A percentile compares a stretch with the other conserved stretches of the same genome.
Conservation (phyloP, 108 stramenopile genomes). For the Skeletonema grethae region DNA sequence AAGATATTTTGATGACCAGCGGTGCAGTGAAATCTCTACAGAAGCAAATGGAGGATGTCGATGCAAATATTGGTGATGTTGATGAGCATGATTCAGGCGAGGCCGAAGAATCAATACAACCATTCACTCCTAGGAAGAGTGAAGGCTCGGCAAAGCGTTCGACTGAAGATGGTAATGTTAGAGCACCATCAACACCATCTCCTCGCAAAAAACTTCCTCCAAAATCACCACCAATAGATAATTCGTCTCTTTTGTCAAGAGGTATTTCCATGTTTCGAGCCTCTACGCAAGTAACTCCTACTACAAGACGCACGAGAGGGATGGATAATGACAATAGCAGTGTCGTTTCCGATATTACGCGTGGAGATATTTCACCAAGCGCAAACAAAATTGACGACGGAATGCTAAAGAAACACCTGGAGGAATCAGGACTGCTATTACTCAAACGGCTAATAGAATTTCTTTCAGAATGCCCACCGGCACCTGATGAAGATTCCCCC, state of each 20-base stretch:
- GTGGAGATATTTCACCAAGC: constrained; percentile 17
- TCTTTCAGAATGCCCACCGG: constrained; percentile 48
- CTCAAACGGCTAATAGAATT: constrained; percentile 46
- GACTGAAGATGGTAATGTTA: not conserved
- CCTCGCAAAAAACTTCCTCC: constrained; percentile 1
- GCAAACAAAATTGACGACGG: constrained; percentile 19
- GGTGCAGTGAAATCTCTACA: not conserved
- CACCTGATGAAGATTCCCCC: constrained; percentile 24
- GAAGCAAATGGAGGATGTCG: not conserved
- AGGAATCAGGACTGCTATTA: constrained; percentile 42
- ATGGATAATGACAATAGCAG: constrained; percentile 32
- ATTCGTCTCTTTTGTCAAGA: constrained; percentile 25
- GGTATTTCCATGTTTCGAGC: constrained; percentile 20
- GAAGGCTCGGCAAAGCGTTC: not conserved
- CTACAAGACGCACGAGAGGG: not conserved
- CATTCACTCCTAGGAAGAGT: not conserved
- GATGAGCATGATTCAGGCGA: not conserved
- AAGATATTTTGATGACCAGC: not conserved
- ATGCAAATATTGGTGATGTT: not conserved
- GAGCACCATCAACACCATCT: not conserved
- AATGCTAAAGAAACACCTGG: constrained; percentile 25
- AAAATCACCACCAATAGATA: constrained; percentile 17
- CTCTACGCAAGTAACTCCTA: not conserved
- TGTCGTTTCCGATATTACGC: constrained; percentile 39
- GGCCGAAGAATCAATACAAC: not conserved